A percentile compares a stretch with the other conserved stretches of the same genome.
phyloP scores from a whole-genome alignment of 2,329 filamentous ascomycete species.

The Cladosporium halotolerans region DNA sequence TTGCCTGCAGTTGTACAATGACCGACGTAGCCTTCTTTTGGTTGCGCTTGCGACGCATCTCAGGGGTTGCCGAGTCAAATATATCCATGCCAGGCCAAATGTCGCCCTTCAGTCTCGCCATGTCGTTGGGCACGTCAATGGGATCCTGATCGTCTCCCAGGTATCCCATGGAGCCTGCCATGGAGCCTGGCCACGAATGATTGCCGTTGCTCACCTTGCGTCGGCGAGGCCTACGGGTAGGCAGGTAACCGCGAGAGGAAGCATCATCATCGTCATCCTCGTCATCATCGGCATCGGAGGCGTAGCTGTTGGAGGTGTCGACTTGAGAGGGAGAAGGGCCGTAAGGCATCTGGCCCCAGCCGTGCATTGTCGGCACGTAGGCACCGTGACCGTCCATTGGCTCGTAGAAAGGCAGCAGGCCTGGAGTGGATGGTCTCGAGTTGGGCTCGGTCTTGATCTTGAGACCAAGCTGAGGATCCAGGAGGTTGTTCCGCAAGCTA shows the following conservation, averaged over 20 bases:
- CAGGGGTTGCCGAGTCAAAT: conserved; percentile 71
- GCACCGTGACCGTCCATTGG: conserved; percentile 14
- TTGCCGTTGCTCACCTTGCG: conserved; percentile 17
- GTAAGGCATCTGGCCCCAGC: conserved; percentile 27
- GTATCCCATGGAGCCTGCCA: conserved; percentile 12
- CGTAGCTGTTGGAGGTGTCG: conserved; percentile 21
- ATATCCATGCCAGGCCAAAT: conserved; percentile 71
- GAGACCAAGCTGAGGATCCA: conserved; percentile 27
- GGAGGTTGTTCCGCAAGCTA: conserved; percentile 23
- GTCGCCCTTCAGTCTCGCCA: conserved; percentile 61
- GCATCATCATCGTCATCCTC: conserved; percentile 12
- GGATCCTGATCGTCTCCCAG: conserved; percentile 27
- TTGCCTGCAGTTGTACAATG: conserved; percentile 58
- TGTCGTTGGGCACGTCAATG: conserved; percentile 26
- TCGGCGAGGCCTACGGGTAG: conserved; percentile 2
- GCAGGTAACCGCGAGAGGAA: conserved; percentile 10
- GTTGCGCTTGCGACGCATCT: conserved; percentile 68
- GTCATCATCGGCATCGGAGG: conserved; percentile 7
- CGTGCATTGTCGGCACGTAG: conserved; percentile 33
- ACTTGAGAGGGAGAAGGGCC: conserved; percentile 14
- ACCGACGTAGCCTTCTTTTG: conserved; percentile 71
- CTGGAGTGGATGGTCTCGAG: conserved; percentile 26
- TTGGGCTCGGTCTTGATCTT: conserved; percentile 20
- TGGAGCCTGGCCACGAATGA: conserved; percentile 12
- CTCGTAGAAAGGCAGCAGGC: conserved; percentile 15